Evolutionary conservation across 371 early-diverging fungal species (phyloP), one percentile per base, ranked within the genome.

Genomic region (Mortierella sp.): DNA sequence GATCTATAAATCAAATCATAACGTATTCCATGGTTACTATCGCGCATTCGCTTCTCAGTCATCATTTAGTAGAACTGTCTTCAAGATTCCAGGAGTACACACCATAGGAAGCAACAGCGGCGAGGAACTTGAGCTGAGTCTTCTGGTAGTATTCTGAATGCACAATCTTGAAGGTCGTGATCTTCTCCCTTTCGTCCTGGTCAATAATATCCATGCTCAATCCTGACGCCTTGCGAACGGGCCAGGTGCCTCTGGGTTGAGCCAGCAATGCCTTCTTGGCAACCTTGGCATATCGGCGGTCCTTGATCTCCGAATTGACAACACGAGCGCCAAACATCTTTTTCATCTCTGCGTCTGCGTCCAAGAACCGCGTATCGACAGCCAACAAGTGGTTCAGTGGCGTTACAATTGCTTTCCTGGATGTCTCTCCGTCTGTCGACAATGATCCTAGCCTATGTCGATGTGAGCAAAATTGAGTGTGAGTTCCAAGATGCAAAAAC

Each of bases 271-370:
- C 91, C 73, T 91, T 91, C 70, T 92, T 94, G 34, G 89, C 75
- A 14, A 87, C 81, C 72, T 80, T 84, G 71, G 55, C 81, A 28
- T 77, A 88, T 71, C 85, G 77, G 79, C 86, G 83, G 70, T 90
- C 75, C 75, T 88, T 83, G 82, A 88, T 89, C 88, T 90, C 85
- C 72, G 90, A 82, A 50, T 93, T 93, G 51, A 94, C 94, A 37
- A 97, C 93, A 46, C 93, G 93, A 0, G 96, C 94, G 11, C 98
- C 98, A 91, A 98, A 97, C 90, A 96, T 90, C 26, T 95, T 91
- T 43, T 94, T 93, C 92, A 97, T 96, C 85, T 98, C 98, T 24
- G 94, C 95, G 77, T 95, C 96, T 19, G 97, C 93, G 83, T 97
- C 96, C 73, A 97, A 87, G 77, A 88, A 88, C 51, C 93, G 91